phyloP scores from a whole-genome alignment of 495 filamentous ascomycete genomes.

The Peziza echinospora region DNA sequence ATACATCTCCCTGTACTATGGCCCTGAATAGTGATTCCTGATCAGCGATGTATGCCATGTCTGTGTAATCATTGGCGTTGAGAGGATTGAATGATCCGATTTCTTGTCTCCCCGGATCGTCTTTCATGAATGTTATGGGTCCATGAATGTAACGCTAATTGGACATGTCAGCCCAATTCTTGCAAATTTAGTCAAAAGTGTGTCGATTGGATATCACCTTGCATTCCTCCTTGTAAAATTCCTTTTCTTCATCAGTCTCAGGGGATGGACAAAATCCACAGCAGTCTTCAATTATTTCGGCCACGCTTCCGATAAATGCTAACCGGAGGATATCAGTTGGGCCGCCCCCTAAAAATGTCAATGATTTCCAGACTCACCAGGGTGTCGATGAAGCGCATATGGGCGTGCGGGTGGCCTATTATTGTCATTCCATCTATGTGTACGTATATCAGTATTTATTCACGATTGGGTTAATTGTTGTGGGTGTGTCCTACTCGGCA shows the following conservation, averaged over 20 bases:
- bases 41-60: slow-evolving; percentile 54
- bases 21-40: slow-evolving; percentile 50
- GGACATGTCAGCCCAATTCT: not conserved
- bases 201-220: slow-evolving; percentile 33
- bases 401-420: slow-evolving; percentile 39
- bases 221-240: slow-evolving; percentile 43
- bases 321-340: too few relatives aligned
- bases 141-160: slow-evolving; percentile 32
- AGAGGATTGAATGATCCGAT: slow-evolving; percentile 54
- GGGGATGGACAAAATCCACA: slow-evolving; percentile 56
- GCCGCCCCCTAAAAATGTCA: too few relatives aligned
- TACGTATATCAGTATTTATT: too few relatives aligned
- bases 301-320: slow-evolving; percentile 35
- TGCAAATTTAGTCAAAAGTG: not conserved
- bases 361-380: slow-evolving; percentile 24
- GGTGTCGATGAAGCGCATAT: slow-evolving; percentile 58
- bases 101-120: slow-evolving; percentile 59
- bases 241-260: slow-evolving; percentile 42
- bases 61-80: slow-evolving; percentile 62
- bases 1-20: slow-evolving; percentile 46
- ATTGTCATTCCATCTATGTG: slow-evolving; percentile 34
- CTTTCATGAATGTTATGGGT: slow-evolving; percentile 44
- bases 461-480: not conserved
- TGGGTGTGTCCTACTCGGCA: slow-evolving; percentile 38
- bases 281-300: slow-evolving; percentile 53